phyloP scores from a whole-genome alignment of 192 early-diverging fungal genomes.

The Haplosporangium gracile region DNA sequence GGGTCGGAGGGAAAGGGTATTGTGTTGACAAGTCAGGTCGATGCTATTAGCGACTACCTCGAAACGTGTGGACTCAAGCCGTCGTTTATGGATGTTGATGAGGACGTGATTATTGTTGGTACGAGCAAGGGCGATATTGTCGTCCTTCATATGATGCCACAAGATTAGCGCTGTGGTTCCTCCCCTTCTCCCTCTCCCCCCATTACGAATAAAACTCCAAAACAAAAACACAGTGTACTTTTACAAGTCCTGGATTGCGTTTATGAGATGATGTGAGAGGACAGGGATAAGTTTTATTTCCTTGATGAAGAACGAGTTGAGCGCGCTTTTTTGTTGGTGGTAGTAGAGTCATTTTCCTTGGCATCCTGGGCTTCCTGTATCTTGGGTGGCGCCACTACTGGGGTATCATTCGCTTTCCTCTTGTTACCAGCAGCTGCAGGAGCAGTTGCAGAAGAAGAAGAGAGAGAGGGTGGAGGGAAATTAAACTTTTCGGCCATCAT shows the following conservation, averaged over 20 bases:
- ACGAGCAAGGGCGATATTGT: conserved; percentile 54
- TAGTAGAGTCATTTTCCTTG: neutral
- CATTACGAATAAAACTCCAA: neutral
- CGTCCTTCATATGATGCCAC: conserved; percentile 31
- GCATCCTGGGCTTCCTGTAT: neutral
- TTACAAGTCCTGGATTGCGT: neutral
- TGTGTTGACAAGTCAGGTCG: conserved; percentile 32
- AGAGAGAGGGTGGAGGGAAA: neutral
- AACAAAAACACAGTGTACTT: neutral
- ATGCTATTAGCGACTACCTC: conserved; percentile 26
- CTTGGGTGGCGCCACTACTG: neutral
- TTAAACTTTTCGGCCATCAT: conserved; percentile 38
- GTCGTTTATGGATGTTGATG: conserved; percentile 55
- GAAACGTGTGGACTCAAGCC: conserved; percentile 47
- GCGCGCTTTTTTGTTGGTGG: neutral
- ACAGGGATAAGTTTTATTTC: neutral
- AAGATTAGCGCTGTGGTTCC: neutral
- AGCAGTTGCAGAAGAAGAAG: neutral
- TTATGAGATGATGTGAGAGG: neutral
- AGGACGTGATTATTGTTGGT: conserved; percentile 47
- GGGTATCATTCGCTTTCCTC: neutral
- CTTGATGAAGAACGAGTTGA: neutral
- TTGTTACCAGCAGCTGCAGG: neutral
- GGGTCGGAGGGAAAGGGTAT: conserved; percentile 21
- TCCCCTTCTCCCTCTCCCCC: neutral